Evolutionary conservation across 139 green algal species (phyloP).

Genomic region (Chlamydomonas applanata): DNA sequence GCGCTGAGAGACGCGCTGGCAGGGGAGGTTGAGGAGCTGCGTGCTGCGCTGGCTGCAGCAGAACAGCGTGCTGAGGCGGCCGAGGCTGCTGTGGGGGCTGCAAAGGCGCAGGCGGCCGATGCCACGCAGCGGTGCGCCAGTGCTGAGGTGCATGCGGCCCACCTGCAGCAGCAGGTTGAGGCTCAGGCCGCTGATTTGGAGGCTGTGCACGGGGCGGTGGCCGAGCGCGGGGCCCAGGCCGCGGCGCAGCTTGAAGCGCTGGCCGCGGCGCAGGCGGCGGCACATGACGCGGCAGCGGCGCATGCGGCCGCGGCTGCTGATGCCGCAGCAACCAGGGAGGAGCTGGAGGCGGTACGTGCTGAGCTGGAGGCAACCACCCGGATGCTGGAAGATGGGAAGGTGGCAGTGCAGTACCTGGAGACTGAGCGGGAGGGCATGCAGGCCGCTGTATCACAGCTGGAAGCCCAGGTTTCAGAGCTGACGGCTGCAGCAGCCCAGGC

Average conservation of each 20-base stretch:
- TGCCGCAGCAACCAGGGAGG: not conserved
- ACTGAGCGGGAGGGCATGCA: conserved; percentile 3
- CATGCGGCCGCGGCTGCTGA: not conserved
- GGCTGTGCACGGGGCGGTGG: not conserved
- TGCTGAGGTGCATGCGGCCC: not conserved
- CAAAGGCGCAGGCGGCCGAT: too few species aligned
- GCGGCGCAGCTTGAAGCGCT: not conserved
- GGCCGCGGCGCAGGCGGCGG: not conserved
- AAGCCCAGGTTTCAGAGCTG: not conserved
- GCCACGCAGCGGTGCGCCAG: too few species aligned
- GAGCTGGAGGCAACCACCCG: not conserved
- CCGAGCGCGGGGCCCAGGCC: conserved; percentile 1
- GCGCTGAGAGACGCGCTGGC: too few species aligned
- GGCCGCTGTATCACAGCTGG: not conserved
- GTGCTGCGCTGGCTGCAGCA: too few species aligned
- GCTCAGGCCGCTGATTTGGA: not conserved
- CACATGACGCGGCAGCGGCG: not conserved
- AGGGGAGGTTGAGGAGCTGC: too few species aligned
- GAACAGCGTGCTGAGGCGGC: too few species aligned
- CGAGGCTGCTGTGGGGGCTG: too few species aligned
- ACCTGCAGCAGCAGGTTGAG: conserved; percentile 11
- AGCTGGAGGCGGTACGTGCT: not conserved
- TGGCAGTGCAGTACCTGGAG: conserved; percentile 10
- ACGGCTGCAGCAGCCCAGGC: not conserved
- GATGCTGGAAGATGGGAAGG: not conserved